Evolutionary conservation across 1,284 basidiomycete species (phyloP).

Genomic region (Cutaneotrichosporon arboriforme): DNA sequence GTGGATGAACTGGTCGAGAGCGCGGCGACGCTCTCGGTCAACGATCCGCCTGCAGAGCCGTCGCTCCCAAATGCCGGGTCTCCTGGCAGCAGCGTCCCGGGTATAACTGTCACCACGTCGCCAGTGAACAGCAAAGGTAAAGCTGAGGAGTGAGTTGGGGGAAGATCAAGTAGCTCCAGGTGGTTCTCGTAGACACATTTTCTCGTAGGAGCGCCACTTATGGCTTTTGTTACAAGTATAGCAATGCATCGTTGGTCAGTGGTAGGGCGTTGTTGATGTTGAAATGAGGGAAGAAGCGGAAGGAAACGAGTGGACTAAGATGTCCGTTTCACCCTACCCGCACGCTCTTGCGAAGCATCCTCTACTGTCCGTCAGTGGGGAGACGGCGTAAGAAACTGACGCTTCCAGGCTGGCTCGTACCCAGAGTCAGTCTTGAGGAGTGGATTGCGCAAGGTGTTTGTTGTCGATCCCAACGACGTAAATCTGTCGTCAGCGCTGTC

Average conservation of each 20-base stretch:
- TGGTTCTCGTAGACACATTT: no score
- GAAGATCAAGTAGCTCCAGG: no score
- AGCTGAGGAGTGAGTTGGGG: no score
- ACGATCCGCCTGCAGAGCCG: not conserved
- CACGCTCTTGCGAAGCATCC: slow-evolving; percentile 10
- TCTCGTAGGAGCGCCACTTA: no score
- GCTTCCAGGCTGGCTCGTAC: slow-evolving; percentile 39
- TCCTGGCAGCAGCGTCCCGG: no score
- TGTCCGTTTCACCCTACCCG: slow-evolving; percentile 5
- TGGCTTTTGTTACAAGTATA: not conserved
- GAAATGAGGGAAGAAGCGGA: no score
- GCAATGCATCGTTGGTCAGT: slow-evolving; percentile 11
- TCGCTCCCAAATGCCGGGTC: not conserved
- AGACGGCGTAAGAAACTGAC: slow-evolving; percentile 15
- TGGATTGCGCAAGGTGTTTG: slow-evolving; percentile 90
- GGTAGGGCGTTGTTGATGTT: not conserved
- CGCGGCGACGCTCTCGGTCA: slow-evolving; percentile 1
- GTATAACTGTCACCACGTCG: no score
- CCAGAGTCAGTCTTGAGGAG: slow-evolving; percentile 53
- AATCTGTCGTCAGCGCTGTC: slow-evolving; percentile 50
- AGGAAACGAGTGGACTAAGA: no score
- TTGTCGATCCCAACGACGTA: slow-evolving; percentile 90
- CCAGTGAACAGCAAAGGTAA: no score
- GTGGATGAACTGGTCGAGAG: not conserved
- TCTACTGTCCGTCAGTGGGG: not conserved